Evolutionary conservation across 768 basidiomycete species (phyloP).

Genomic region (Xerocomellus dryophilus): DNA sequence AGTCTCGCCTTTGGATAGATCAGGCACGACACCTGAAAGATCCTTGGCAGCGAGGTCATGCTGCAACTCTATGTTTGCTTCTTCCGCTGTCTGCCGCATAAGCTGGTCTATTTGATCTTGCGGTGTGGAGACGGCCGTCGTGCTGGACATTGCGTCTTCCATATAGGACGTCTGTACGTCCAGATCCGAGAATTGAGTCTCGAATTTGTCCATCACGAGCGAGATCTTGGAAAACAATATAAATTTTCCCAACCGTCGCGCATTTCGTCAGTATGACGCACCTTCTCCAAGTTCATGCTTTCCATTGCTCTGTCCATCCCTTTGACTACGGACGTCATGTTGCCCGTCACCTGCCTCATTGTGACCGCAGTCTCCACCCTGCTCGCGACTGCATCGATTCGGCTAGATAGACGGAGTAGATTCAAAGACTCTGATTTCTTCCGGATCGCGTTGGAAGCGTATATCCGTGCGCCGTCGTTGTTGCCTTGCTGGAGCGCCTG

Average conservation of each 20-base stretch:
- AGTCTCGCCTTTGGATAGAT: constrained; percentile 49
- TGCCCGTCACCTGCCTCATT: constrained; percentile 94
- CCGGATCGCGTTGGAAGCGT: constrained; percentile 95
- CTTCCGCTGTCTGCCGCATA: constrained; percentile 92
- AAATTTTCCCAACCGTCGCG: not conserved
- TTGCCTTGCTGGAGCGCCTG: constrained; percentile 97
- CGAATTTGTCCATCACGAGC: constrained; percentile 98
- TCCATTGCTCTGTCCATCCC: constrained; percentile 99
- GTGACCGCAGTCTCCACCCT: constrained; percentile 98
- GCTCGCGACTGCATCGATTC: constrained; percentile 95
- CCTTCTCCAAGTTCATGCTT: constrained; percentile 96
- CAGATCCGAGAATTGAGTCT: constrained; percentile 91
- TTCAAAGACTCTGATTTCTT: constrained; percentile 97
- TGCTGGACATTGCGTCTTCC: constrained; percentile 94
- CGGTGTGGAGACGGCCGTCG: constrained; percentile 89
- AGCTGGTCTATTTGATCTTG: constrained; percentile 96
- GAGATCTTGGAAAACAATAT: constrained; percentile 65
- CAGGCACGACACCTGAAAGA: constrained; percentile 52
- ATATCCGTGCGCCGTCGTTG: constrained; percentile 95
- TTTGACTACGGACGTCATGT: constrained; percentile 93
- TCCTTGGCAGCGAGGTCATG: constrained; percentile 79
- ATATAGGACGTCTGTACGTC: constrained; percentile 98
- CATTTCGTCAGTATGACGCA: constrained; percentile 37
- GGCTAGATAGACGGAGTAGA: constrained; percentile 81
- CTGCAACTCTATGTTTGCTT: constrained; percentile 92